Evolutionary conservation across 805 yeast genomes (phyloP), one percentile per base, ranked within the genome.

Genomic region (Helenozyma baotianmanensis): DNA sequence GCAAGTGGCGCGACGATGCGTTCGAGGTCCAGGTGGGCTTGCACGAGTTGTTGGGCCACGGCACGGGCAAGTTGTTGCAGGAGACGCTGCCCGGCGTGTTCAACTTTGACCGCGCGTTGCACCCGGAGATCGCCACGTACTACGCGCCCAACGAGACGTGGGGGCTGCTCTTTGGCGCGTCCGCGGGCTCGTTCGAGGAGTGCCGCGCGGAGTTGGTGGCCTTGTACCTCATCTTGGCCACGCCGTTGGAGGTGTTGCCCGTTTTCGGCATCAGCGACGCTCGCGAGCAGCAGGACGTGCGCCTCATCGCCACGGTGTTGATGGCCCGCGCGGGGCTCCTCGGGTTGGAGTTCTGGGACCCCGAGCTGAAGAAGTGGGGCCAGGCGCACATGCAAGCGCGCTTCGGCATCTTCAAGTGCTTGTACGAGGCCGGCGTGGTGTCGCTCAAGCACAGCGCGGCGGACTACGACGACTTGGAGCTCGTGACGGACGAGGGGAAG

Each of bases 371-470:
- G 38, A 86, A 85, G 60, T 87, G 96, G 95, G 96, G 96, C 19
- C 96, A 87, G 63, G 80, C 96, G 10, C 96, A 87, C 56, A 85
- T 86, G 87, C 95, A 86, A 63, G 96, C 95, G 3, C 71, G 96
- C 58, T 87, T 73, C 60, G 85, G 92, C 21, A 86, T 87, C 46
- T 70, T 84, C 71, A 84, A 83, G 62, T 72, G 80, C 10, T 78
- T 84, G 53, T 60, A 82, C 48, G 70, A 77, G 33, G 80, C 87
- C 1, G 79, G 82, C 18, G 80, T 86, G 24, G 78, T 78, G 17
- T 62, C 64, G 30, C 60, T 87, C 31, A 69, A 68, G 23, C 64
- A 69, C 47, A 51, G 71, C 10, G 64, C 71, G 39, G 70, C 63
- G 15, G 63, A 63, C 35, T 78, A 50, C 50, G 67, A 74, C 22